These are phyloP conservation scores for Ophiostoma himal-ulmi DNA, from an alignment of 2,329 filamentous ascomycete genomes.

Conservation along the genomic window DNA sequence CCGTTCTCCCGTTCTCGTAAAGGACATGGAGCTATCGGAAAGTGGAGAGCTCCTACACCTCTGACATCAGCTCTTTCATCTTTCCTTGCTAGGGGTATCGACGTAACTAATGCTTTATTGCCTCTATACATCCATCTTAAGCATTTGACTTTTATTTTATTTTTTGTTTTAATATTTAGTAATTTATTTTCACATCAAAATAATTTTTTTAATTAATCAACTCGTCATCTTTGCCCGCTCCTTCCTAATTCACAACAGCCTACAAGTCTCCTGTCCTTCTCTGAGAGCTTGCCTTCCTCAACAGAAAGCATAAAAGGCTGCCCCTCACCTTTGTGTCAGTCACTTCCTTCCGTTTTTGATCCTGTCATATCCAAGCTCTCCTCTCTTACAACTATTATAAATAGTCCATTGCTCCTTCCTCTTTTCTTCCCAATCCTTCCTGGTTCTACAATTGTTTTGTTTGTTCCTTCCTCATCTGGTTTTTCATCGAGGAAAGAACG, in stretches of 20 bases:
- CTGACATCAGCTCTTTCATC: constrained; percentile 21
- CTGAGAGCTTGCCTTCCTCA: constrained; percentile 1
- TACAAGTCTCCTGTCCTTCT: neutral
- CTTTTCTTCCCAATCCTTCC: neutral
- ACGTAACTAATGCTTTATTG: neutral
- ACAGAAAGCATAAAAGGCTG: constrained; percentile 1
- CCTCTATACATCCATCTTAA: neutral
- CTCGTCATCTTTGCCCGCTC: constrained; percentile 4
- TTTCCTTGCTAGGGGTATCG: neutral
- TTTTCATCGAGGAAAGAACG: constrained; percentile 4
- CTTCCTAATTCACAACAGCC: neutral
- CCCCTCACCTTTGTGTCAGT: constrained; percentile 9
- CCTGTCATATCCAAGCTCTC: neutral
- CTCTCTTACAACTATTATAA: neutral
- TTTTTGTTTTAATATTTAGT: neutral
- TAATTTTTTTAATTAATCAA: neutral
- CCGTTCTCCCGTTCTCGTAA: constrained; percentile 1
- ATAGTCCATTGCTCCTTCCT: constrained; percentile 1
- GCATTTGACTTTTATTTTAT: neutral
- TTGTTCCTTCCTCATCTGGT: constrained; percentile 1
- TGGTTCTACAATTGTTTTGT: neutral
- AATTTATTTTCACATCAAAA: neutral
- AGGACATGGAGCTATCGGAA: constrained; percentile 15
- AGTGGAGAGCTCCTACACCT: constrained; percentile 15
- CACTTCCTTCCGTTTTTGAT: constrained; percentile 7